These are phyloP conservation scores for Neofusicoccum parvum DNA, from an alignment of 2,329 filamentous ascomycete species.

Conservation along the genomic window DNA sequence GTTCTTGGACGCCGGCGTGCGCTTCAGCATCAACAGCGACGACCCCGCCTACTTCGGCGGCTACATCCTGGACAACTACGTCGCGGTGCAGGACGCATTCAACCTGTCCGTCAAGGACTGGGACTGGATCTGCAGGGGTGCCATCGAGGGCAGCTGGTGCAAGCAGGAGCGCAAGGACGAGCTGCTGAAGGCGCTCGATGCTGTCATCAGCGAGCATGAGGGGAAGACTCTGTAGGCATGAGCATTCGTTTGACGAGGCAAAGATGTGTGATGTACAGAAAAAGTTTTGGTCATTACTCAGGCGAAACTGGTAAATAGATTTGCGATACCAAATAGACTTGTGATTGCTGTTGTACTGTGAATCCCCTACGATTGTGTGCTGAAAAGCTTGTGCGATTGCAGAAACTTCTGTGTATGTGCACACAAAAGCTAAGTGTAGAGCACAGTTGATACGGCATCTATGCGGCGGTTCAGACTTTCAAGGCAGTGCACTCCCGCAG, in stretches of 20 bases:
- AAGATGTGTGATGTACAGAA: background rate
- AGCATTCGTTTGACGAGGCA: background rate
- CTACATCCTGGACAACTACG: conserved; percentile 75
- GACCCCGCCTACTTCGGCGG: conserved; percentile 77
- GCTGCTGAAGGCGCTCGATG: conserved; percentile 45
- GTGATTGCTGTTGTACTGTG: background rate
- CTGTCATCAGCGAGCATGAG: conserved; percentile 7
- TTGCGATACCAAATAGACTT: conserved; percentile 10
- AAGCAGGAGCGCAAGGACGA: conserved; percentile 62
- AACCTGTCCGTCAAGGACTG: conserved; percentile 65
- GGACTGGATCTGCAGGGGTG: conserved; percentile 62
- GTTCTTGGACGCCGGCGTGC: conserved; percentile 65
- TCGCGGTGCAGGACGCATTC: conserved; percentile 74
- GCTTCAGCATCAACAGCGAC: conserved; percentile 74
- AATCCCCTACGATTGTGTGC: too few relatives aligned
- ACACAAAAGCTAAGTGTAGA: too few relatives aligned
- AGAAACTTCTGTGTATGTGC: too few relatives aligned
- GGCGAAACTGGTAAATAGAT: background rate
- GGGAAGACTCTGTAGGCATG: conserved; percentile 1
- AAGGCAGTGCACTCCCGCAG: too few relatives aligned
- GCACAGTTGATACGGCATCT: too few relatives aligned
- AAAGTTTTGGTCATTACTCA: background rate
- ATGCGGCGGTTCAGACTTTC: too few relatives aligned
- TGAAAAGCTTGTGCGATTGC: too few relatives aligned
- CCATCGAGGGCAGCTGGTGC: conserved; percentile 72